Evolutionary conservation across 495 filamentous ascomycete species (phyloP), one percentile per base, ranked within the genome.

Genomic region (Chaetomium fimeti): DNA sequence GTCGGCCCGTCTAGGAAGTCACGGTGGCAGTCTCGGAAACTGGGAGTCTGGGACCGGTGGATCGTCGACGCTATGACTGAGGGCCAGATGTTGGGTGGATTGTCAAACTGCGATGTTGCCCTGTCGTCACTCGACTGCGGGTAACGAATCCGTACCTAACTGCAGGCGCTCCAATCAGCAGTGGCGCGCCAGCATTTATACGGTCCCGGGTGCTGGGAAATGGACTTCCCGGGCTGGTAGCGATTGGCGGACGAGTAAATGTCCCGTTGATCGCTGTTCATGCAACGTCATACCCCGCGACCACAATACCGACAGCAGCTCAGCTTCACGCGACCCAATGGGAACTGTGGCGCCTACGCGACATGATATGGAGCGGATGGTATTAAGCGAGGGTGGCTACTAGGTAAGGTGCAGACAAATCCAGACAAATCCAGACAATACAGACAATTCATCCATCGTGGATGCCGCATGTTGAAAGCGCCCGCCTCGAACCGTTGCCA

Each of bases 161-260:
- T 36, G 32, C 49, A 52, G 2, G 49, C 49, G 49, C 49, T 27
- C 49, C 49, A 52, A 52, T 52, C 49, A 29, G 12, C 32, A 36
- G 24, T 24, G 49, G 2, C 18, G 24, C 11, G 15, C 27, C 18
- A 24, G 27, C 49, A 52, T 52, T 28, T 52, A 52, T 6, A 49
- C 18, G 45, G n/a, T 49, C 18, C 45, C 18, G 18, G 45, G 45
- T 24, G 20, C 45, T 49, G 45, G 45, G 18, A 20, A 11, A 20
- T n/a, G 18, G 20, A 8, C 45, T 49, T 18, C 45, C 20, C n/a
- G 45, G 20, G 18, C 45, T 49, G 45, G 8, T 18, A 49, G 20
- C 24, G 45, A 49, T 49, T 49, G 45, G 45, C 45, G 45, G 45
- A 49, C 18, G n/a, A 49, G 24, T 5, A 49, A 49, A 49, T 49